phyloP scores from a whole-genome alignment of 176 grass and related monocot genomes.

The sorghum (Sorghum bicolor) region Sorghum_bicolor_NCBIv3 NC_012872.2:73502501-73503000 shows the following conservation, averaged over 20 bases:
- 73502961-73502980: too few relatives aligned
- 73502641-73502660: background rate
- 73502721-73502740: background rate
- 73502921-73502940: background rate
- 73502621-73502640: background rate
- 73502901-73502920: slow-evolving; percentile 43
- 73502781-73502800: slow-evolving; percentile 24
- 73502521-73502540: slow-evolving; percentile 20
- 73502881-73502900: slow-evolving; percentile 49
- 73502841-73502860: slow-evolving; percentile 36
- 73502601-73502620: background rate
- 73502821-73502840: slow-evolving; percentile 29
- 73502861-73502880: slow-evolving; percentile 38
- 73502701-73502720: too few relatives aligned
- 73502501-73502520: background rate
- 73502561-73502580: background rate
- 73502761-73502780: slow-evolving; percentile 23
- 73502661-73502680: background rate
- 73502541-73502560: background rate
- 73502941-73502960: too few relatives aligned
- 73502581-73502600: background rate
- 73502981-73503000: too few relatives aligned
- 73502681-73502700: background rate
- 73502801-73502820: slow-evolving; percentile 45
- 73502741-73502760: background rate